Evolutionary conservation across 257 asterid genomes (phyloP), one percentile per base, ranked within the genome.

Genomic region (Solanum rostratum): DNA sequence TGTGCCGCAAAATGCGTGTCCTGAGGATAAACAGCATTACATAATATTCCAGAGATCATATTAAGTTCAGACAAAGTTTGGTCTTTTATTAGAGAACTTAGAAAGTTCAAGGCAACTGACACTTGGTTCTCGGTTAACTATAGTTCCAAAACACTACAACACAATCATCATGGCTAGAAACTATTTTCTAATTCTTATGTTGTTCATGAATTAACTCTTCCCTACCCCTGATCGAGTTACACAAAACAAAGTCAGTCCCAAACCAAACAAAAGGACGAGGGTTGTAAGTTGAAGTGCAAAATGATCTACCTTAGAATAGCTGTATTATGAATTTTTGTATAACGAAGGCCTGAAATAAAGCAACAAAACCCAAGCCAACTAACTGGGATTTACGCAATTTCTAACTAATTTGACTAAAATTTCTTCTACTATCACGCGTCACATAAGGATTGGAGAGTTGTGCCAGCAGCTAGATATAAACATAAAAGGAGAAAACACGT

Each of bases 1-100:
- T 92, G 87, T 95, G 99, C 85, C 98, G 93, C 88, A 95, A 88
- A 90, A 97, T 80, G 53, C 97, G 93, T 4, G 98, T 93, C 86
- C 99, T 95, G 92, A 52, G 81, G 68, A 49, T 78, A 50, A 78
- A 27, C 46, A 50, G 15, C 82, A 49, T 24, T 27, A 27, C 10
- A 27, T 10, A 49, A 76, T 46, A 76, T 27, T 76, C 81, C 3
- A 49, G 1, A 27, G 3, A 76, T 15, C 45, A 4, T 1, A 24
- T 27, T 76, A 7, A 46, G 8, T 74, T 45, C 7, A 73, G 43
- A 24, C 15, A 49, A 76, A 46, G 60, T 24, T 74, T 76, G 24
- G 10, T 8, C 3, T 4, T 76, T 46, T 9, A 74, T 74, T 14
- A 74, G 57, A 73, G 22, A 46, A 46, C 1, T 15, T 7, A 24